phyloP scores from a whole-genome alignment of 2,329 filamentous ascomycete species.

The Penicillium aurantiogriseum region DNA sequence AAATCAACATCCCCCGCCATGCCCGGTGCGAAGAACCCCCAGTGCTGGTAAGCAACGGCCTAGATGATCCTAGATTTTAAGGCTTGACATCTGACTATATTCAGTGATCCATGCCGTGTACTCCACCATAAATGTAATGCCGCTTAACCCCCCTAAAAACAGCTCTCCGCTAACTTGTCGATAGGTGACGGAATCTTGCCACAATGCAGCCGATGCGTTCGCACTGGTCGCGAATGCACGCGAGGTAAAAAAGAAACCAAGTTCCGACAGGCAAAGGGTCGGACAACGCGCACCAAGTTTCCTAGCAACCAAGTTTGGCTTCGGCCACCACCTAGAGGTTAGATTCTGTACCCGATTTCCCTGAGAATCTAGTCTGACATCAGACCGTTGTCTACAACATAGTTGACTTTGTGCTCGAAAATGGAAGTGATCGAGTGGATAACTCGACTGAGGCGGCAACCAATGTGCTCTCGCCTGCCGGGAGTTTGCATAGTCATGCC shows the following conservation, averaged over 20 bases:
- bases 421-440: slow-evolving; percentile 17
- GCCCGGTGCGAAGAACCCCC: slow-evolving; percentile 11
- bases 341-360: background rate
- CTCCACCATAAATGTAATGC: slow-evolving; percentile 24
- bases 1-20: slow-evolving; percentile 5
- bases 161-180: background rate
- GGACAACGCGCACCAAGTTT: slow-evolving; percentile 15
- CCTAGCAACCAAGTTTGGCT: slow-evolving; percentile 25
- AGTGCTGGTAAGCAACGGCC: slow-evolving; percentile 17
- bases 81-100: background rate
- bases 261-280: slow-evolving; percentile 16
- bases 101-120: slow-evolving; percentile 21
- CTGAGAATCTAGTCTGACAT: slow-evolving; percentile 6
- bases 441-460: background rate
- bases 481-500: background rate
- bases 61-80: background rate
- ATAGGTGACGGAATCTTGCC: slow-evolving; percentile 21
- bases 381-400: background rate
- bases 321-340: slow-evolving; percentile 23
- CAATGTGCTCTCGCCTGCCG: background rate
- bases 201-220: slow-evolving; percentile 21
- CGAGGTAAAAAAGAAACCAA: slow-evolving; percentile 12
- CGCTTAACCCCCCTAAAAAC: background rate
- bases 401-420: slow-evolving; percentile 26
- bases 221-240: slow-evolving; percentile 17